Evolutionary conservation across 2,329 filamentous ascomycete species (phyloP), one percentile per base, ranked within the genome.

Genomic region (Aspergillus novoparasiticus): DNA sequence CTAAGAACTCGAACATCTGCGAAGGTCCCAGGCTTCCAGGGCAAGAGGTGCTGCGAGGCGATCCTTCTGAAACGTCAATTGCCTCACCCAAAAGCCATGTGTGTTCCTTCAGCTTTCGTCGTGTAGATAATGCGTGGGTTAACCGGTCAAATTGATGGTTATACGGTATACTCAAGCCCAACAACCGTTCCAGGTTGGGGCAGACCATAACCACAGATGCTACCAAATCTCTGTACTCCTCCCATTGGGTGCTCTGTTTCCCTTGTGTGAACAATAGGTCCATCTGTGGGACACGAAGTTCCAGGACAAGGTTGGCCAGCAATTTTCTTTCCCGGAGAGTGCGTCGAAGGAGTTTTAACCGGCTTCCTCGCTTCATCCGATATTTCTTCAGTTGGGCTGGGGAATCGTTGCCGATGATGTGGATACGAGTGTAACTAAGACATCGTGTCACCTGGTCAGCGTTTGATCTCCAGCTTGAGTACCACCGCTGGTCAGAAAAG

Each of bases 151-250:
- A 86, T 39, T 82, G 77, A 62, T 85, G 83, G 45, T 80, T 78
- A 67, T 84, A 86, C 3, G 83, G 79, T n/a, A 84, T 75, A 56
- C 82, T 79, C 61, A 87, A 82, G 6, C 86, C 86, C 36, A 82
- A 71, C 9, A 88, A 73, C 30, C 80, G 79, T 72, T 88, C 84
- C 26, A 88, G 73, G 63, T 84, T 85, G 9, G 86, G 85, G 68
- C 85, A 88, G 2, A 82, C 81, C 81, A 86, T 86, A 36, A 88
- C 83, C 43, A 88, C 76, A 1, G 85, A 86, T 6, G 84, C 83
- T 21, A 87, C 73, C 21, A 83, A 63, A 62, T 86, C 82, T 50
- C 83, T 76, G 58, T 85, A 83, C 56, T 83, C 81, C 68, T 84
- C 78, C 69, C 78, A 79, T 62, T 80, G 72, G 28, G 71, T 65